Base-by-base conservation (phyloP, 345 rosid species). In the Lepidium africanum region DNA sequence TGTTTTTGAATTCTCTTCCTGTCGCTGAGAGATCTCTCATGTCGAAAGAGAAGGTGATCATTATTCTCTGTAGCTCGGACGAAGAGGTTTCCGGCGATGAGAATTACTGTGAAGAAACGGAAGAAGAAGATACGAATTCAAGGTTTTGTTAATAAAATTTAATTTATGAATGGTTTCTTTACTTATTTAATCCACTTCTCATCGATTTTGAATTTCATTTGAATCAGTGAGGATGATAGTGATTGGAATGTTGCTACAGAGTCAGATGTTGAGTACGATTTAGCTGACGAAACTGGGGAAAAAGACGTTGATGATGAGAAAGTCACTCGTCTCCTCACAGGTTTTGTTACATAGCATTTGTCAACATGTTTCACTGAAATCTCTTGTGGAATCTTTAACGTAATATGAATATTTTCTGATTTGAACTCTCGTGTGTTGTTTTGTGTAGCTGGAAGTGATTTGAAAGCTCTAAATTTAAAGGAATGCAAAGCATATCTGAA, bases 401-500 rank as follows among this genome's bases (percentile, higher is more conserved):
- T 12, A 59, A 27, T 14, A 15, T 30, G 10, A 64, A 9, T 69
- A 43, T 15, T 1, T 46, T 67, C 67, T 77, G 32, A 55, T 48
- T 19, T 39, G 53, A 30, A 51, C 40, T 10, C 46, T 43, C 36
- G 2, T 58, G 12, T 72, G 37, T 46, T 40, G 50, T 73, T 43
- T 21, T 2, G 52, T 50, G 59, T 77, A 83, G 88, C 67, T 38
- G 81, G 78, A 39, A 63, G 73, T 9, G 70, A 77, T 55, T 61
- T 82, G 55, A 78, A 77, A 64, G 61, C 48, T 63, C 60, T 84
- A 9, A 78, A 70, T 64, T 17, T 85, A 11, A 70, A 58, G 42
- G 78, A 76, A 15, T 85, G 86, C 70, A 85, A 84, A 74, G 78
- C 82, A 13, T 84, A 84, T 67, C 43, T 87, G 51, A 71, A 87